Evolutionary conservation across 2,329 filamentous ascomycete genomes (phyloP), one percentile per base, ranked within the genome.

Genomic region (Botrytis tulipae): DNA sequence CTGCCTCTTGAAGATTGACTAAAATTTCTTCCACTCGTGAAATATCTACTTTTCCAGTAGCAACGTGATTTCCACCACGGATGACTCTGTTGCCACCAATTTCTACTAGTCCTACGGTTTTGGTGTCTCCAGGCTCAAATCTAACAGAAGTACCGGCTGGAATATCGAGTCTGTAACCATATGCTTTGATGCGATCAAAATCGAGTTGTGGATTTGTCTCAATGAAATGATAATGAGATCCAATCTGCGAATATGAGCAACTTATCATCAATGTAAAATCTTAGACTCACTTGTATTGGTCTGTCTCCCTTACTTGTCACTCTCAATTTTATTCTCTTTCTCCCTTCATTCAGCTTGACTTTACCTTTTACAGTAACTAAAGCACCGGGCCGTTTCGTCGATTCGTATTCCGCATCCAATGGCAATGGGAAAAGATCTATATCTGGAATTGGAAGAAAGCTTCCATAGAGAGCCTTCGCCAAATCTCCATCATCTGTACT

Each of bases 161-260:
- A 73, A 98, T 96, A 80, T 98, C 95, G 22, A 98, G 87, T 18
- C 94, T 89, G 83, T 89, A 97, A 9, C 95, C 95, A 80, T 96
- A 96, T 1, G 94, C 89, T 77, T 89, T 89, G 68, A 89, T 84
- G 40, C 95, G 93, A 83, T 98, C 95, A 82, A 98, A 98, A 75
- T 93, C 89, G 69, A 98, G 87, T 82, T 93, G 89, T 0, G 94
- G 93, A 82, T 98, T 98, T n/a, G 91, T 92, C 84, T 98, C 95
- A 80, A 97, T 90, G 82, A 98, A 97, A 83, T 98, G 95, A 82
- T 97, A 98, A 83, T 98, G 95, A 46, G 94, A 97, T 46, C 95
- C 95, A 74, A 93, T 87, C 88, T 90, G 78, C 40, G 22, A 48
- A 20, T 12, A 71, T 78, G 48, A 78, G 74, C 60, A 60, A 35